Evolutionary conservation across 768 basidiomycete species (phyloP), one percentile per base, ranked within the genome.

Genomic region (Tricholoma matsutake): DNA sequence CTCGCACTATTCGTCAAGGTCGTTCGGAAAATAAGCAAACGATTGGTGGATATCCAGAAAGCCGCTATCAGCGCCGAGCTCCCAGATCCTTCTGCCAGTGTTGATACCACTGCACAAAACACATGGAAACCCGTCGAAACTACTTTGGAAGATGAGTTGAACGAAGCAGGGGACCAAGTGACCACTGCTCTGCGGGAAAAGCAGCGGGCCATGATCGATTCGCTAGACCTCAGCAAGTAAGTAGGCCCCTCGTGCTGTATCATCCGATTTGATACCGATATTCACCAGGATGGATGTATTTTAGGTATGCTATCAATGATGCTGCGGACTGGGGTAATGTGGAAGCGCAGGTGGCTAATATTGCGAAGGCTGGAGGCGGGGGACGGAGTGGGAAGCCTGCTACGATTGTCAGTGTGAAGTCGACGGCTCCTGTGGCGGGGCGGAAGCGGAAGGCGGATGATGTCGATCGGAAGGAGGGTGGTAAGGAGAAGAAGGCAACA

Each of bases 1-100:
- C 81, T 99, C 6, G 96, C 96, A 0, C 78, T 98, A 35, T 95
- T 99, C 74, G 89, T 87, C 65, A 98, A 98, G 77, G 79, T 94
- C 39, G 76, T 98, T 56, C 86, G 93, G 56, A 94, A 95, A 74
- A 83, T 96, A 63, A 86, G 83, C 65, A 90, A 88, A 65, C 79
- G 80, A 20, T 76, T 98, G 53, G 80, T 86, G 28, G 88, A 91
- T 39, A 81, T 96, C 18, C 92, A 91, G 64, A 94, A 91, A 73
- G 82, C 83, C 8, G 89, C 86, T 1, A 86, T 96, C 63, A 84
- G 82, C 18, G 83, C 85, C 1, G 82, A 83, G 54, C 78, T 92
- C 29, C 84, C 86, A 1, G 68, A 76, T n/a, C 74, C 76, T 4
- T 70, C 72, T 54, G 53, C n/a, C n/a, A n/a, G n/a, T n/a, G n/a